Base-by-base conservation (phyloP, 2,329 filamentous ascomycete genomes). In the Nothomitra cinnamomea region DNA sequence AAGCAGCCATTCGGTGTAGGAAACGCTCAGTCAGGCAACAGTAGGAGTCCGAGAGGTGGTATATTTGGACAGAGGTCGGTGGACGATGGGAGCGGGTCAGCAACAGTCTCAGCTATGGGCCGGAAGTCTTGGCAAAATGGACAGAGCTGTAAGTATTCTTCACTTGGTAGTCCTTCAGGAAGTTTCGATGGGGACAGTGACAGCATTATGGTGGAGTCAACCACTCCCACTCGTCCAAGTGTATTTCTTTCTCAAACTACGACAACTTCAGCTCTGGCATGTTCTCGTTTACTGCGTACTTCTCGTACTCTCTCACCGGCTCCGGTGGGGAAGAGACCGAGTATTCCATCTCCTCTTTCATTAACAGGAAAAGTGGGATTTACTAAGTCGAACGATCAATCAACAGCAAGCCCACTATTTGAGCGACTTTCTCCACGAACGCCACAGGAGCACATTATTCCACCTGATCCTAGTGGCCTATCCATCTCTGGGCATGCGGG, bases 391-490 rank as follows among this genome's bases (percentile, higher is more conserved):
- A 66, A 62, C 62, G 63, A 64, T 61, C 62, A 70, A 60, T 64
- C 69, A 72, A 65, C 72, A 79, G 82, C 78, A 57, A 83, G 76
- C 66, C 78, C 83, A 51, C 68, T 79, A 58, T 66, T 79, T 64
- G 62, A 70, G 63, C 63, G 71, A 66, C 61, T 67, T 17, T 78
- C 85, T 8, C 87, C 88, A 17, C 84, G 79, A 55, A 95, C 90
- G 0, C 90, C 90, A 0, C 79, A 79, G 50, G 87, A 92, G 56
- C 76, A 74, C 53, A 76, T 86, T 61, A 74, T 82, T 24, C 83
- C 85, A 24, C 82, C 83, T 5, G 89, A 95, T 64, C 82, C 87
- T 0, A 94, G 85, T 66, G 79, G 80, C 40, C 71, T 95, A 17
- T 89, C 87, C 1, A 90, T 95, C 56, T 92, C 87, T 2, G 82